phyloP scores from a whole-genome alignment of 148 eudicot genomes.

The Vaccinium macrocarpon region DNA sequence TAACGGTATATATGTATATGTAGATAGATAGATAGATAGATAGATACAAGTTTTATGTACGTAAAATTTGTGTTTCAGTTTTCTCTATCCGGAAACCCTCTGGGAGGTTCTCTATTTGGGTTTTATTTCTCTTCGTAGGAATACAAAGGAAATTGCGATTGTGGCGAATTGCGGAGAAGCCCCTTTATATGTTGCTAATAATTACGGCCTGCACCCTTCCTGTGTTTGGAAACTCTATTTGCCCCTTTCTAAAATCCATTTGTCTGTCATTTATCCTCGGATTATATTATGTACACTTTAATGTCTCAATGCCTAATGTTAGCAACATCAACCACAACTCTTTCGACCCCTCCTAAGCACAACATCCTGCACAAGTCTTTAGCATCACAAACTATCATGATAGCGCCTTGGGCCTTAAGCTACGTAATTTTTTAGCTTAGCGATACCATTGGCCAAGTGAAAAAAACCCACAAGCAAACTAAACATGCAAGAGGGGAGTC shows the following conservation, averaged over 20 bases:
- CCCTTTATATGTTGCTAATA: constrained; percentile 6
- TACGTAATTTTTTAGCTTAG: neutral
- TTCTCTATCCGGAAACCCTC: constrained; percentile 5
- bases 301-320: neutral
- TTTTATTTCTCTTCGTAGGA: neutral
- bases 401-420: neutral
- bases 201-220: neutral
- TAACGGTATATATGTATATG: neutral
- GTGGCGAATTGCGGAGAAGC: neutral
- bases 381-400: neutral
- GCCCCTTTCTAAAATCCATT: neutral
- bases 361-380: neutral
- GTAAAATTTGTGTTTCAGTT: neutral
- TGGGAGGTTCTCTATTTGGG: neutral
- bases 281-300: neutral
- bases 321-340: neutral
- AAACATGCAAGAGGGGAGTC: neutral
- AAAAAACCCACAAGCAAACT: neutral
- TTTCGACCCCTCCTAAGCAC: neutral
- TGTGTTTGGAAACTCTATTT: neutral
- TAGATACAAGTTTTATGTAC: neutral
- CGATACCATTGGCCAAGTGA: neutral
- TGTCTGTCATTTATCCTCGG: neutral
- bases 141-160: neutral
- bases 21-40: neutral